Evolutionary conservation across 1,284 basidiomycete genomes (phyloP).

Genomic region (Testicularia cyperi): DNA sequence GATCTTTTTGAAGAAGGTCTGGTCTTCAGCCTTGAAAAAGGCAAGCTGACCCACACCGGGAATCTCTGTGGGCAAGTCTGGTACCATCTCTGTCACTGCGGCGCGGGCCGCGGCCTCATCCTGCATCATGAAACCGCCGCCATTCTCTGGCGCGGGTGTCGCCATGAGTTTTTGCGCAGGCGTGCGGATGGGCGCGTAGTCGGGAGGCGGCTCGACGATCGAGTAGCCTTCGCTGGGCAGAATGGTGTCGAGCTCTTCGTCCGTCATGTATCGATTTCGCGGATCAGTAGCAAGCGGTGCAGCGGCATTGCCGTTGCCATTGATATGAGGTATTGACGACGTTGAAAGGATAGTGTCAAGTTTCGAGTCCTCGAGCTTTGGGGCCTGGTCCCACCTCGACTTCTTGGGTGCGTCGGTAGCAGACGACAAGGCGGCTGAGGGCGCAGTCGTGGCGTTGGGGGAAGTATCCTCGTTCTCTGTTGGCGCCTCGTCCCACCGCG

Average conservation of each 20-base stretch:
- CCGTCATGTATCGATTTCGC: constrained; percentile 87
- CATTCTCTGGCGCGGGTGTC: constrained; percentile 65
- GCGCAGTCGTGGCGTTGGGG: too few relatives aligned
- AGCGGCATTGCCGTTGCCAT: constrained; percentile 16
- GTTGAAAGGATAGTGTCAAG: too few relatives aligned
- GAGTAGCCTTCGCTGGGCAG: constrained; percentile 85
- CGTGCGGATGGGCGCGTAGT: constrained; percentile 80
- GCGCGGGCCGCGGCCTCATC: constrained; percentile 86
- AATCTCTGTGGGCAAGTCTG: constrained; percentile 96
- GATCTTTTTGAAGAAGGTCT: constrained; percentile 96
- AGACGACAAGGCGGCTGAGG: constrained; percentile 66
- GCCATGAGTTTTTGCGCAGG: constrained; percentile 73
- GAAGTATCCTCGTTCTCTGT: constrained; percentile 45
- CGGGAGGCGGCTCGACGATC: constrained; percentile 89
- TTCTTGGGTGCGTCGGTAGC: constrained; percentile 66
- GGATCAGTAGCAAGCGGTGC: constrained; percentile 67
- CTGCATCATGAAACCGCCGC: constrained; percentile 90
- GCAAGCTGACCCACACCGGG: constrained; percentile 95
- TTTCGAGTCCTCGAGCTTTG: constrained; percentile 56
- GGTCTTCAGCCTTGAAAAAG: constrained; percentile 98
- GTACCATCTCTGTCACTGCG: constrained; percentile 78
- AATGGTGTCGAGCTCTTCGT: constrained; percentile 90
- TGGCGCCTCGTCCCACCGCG: constrained; percentile 85
- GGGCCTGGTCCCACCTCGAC: constrained; percentile 94
- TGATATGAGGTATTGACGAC: neutral